Conservation (phyloP, 192 early-diverging fungal genomes). For the Rhizophagus clarus region DNA sequence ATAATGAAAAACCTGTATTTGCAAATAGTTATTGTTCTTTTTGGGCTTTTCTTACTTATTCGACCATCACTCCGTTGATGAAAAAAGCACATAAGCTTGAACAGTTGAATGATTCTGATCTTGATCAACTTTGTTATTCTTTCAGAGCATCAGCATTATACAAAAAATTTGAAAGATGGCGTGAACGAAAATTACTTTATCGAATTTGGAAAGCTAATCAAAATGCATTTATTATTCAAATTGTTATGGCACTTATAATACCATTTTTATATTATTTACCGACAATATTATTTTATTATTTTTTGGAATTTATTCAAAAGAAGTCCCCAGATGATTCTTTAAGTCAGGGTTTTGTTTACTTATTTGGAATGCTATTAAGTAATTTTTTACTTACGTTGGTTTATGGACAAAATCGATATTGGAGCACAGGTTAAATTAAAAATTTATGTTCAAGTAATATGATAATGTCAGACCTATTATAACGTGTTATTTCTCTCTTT, state of each 20-base stretch:
- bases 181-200: slow-evolving; percentile 30
- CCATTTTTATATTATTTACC: slow-evolving; percentile 40
- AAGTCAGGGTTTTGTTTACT: not conserved
- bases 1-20: slow-evolving; percentile 29
- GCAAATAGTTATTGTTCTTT: slow-evolving; percentile 36
- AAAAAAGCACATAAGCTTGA: slow-evolving; percentile 12
- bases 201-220: slow-evolving; percentile 38
- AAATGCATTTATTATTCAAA: slow-evolving; percentile 31
- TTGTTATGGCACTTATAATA: slow-evolving; percentile 4
- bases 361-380: slow-evolving; percentile 19
- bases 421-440: not conserved
- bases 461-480: no score
- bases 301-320: slow-evolving; percentile 38
- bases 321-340: not conserved
- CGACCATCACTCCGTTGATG: slow-evolving; percentile 36
- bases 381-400: slow-evolving; percentile 2
- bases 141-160: slow-evolving; percentile 38
- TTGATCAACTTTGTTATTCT: slow-evolving; percentile 34
- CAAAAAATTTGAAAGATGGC: slow-evolving; percentile 33
- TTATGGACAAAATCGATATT: slow-evolving; percentile 19
- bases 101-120: slow-evolving; percentile 31
- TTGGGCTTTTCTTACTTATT: slow-evolving; percentile 35
- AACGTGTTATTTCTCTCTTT: no score
- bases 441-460: no score
- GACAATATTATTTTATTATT: slow-evolving; percentile 35